Evolutionary conservation across 78 protist species (phyloP).

Genomic region (Dictyostelium discoideum): dicty_2.7 NC_007089.4:51501-52000

Average conservation of each 20-base stretch:
- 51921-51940: constrained; percentile 57
- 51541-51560: constrained; percentile 62
- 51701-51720: constrained; percentile 41
- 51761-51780: constrained; percentile 52
- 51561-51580: constrained; percentile 59
- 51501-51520: constrained; percentile 2
- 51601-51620: constrained; percentile 45
- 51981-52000: constrained; percentile 38
- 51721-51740: constrained; percentile 47
- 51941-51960: constrained; percentile 60
- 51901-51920: constrained; percentile 43
- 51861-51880: constrained; percentile 66
- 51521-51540: constrained; percentile 82
- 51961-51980: constrained; percentile 47
- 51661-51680: constrained; percentile 72
- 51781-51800: constrained; percentile 48
- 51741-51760: constrained; percentile 37
- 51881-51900: constrained; percentile 59
- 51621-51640: constrained; percentile 57
- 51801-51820: constrained; percentile 6
- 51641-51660: constrained; percentile 70
- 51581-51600: constrained; percentile 46
- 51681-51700: constrained; percentile 62
- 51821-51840: constrained; percentile 11
- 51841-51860: constrained; percentile 61